Conservation (phyloP, 2,329 filamentous ascomycete species). For the Coniochaeta sp. region DNA sequence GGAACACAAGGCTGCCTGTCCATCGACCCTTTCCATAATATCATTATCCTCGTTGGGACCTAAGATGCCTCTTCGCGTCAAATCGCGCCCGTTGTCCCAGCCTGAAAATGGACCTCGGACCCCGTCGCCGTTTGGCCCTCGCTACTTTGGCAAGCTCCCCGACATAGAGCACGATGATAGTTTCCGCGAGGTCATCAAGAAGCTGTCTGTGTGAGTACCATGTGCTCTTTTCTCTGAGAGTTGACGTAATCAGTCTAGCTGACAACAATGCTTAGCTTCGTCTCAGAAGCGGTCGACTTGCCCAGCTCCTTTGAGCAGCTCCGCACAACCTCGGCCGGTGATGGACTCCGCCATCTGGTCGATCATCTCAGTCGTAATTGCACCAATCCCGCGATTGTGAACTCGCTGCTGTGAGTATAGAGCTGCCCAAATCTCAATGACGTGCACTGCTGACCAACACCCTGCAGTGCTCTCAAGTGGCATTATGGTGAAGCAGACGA, state of each 20-base stretch:
- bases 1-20: not conserved
- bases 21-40: not conserved
- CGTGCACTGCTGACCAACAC: not conserved
- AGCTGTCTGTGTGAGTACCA: slow-evolving; percentile 50
- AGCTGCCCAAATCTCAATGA: not conserved
- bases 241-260: slow-evolving; percentile 5
- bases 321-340: slow-evolving; percentile 56
- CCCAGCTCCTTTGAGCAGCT: slow-evolving; percentile 70
- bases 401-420: slow-evolving; percentile 59
- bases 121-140: slow-evolving; percentile 24
- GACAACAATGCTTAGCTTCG: slow-evolving; percentile 39
- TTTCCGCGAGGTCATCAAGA: slow-evolving; percentile 59
- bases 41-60: not conserved
- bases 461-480: slow-evolving; percentile 61
- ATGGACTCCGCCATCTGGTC: slow-evolving; percentile 49
- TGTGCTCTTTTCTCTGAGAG: not conserved
- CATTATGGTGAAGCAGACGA: slow-evolving; percentile 60
- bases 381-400: slow-evolving; percentile 63
- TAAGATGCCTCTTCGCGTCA: slow-evolving; percentile 31
- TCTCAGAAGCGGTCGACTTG: slow-evolving; percentile 53
- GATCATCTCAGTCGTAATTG: slow-evolving; percentile 55
- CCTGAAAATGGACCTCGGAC: slow-evolving; percentile 20
- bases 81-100: slow-evolving; percentile 22
- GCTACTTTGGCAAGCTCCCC: slow-evolving; percentile 34
- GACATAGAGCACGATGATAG: slow-evolving; percentile 49